Evolutionary conservation across 805 yeast species (phyloP), one percentile per base, ranked within the genome.

Genomic region (Starmerella vitae): DNA sequence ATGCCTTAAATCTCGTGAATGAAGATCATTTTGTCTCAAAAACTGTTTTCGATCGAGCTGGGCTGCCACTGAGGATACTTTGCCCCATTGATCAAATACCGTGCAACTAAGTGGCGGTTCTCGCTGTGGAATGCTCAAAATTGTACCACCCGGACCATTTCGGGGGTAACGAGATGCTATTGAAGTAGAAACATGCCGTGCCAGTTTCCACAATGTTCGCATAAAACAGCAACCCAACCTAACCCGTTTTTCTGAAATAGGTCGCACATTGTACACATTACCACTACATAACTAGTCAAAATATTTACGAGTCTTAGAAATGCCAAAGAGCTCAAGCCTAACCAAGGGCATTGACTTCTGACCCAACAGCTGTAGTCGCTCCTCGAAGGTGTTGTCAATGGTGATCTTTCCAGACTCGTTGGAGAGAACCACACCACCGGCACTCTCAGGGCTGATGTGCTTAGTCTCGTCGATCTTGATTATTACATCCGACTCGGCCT

Each of bases 311-410:
- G 88, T 64, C 41, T 71, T 62, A 14, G 94, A 78, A 41, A 81
- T 54, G 2, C 63, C 63, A 40, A 85, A 91, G 57, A 88, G 65
- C 56, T 86, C 93, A 47, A 81, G 68, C 65, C 97, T 78, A 48
- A 91, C 76, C 39, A 86, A 93, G 35, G 99, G 99, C 50, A 91
- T 72, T 6, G 94, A 80, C 54, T 76, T 82, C 58, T 81, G 80
- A 28, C 80, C 71, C 53, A 91, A 70, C 46, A 91, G 64, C 54
- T 77, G 72, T 56, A 91, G 74, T 65, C 99, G 82, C 68, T 86
- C 96, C 55, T 85, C 95, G 55, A 91, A 71, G 34, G 98, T 86
- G 67, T 91, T 91, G 64, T 82, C 70, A 41, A 91, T 83, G 52
- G 79, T 86, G 50, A 91, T 85, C 64, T 80, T 83, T 39, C 93